Base-by-base conservation (phyloP, 768 basidiomycete genomes). In the Serendipita sp. region DNA sequence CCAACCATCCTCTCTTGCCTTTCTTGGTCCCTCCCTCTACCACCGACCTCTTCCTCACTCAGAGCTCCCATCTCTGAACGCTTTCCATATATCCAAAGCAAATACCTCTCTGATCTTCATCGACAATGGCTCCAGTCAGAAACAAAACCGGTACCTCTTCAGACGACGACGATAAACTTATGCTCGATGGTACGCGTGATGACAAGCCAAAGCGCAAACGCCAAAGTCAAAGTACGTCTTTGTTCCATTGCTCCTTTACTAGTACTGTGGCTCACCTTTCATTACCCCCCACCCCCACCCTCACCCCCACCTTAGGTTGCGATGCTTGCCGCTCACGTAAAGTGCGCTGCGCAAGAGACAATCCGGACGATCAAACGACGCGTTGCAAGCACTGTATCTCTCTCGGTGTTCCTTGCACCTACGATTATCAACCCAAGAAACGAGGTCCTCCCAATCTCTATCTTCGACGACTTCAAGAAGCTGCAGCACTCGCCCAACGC, bases 371-470 rank as follows among this genome's bases (percentile, higher is more conserved):
- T 71, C 77, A 81, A 8, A 86, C 85, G 73, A 83, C 83, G 68
- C 79, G 86, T 5, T 92, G 90, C 86, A 91, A 89, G 72, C 90
- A 92, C 71, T 93, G 90, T 72, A 78, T 86, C 69, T 80, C 86
- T 0, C 82, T 93, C 60, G 86, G 84, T 18, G 87, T 92, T 58
- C 81, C 84, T 3, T 93, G 92, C 73, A 91, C 88, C 0, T 95
- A 93, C 69, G 88, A 91, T 71, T 94, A 94, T 72, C 88, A 89
- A 72, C 92, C 92, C 18, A 92, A 92, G 79, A 94, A 94, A 74
- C 79, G 92, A 65, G 92, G 92, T 0, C 92, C 92, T 2, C 92
- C 91, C 1, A 94, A 94, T 74, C 78, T 92, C 88, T 94, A 74
- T 63, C 70, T 70, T 28, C 46, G 65, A n/a, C 38, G 36, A 34